Evolutionary conservation across 1,284 basidiomycete species (phyloP).

Genomic region (Amylostereum areolatum): DNA sequence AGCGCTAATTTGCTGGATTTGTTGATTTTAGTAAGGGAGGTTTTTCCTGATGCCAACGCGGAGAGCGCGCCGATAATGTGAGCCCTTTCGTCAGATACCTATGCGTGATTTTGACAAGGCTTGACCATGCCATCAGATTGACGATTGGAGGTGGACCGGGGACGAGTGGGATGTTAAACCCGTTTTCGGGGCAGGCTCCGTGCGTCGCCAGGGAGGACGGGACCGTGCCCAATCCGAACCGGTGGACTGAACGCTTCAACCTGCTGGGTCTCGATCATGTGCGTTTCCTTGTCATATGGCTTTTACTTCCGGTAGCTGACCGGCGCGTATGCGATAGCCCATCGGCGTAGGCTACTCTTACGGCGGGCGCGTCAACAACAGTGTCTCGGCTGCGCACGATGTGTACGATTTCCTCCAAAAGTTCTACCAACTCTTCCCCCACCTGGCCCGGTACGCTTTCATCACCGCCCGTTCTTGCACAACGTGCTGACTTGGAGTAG

Average conservation of each 20-base stretch:
- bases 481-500: slow-evolving; percentile 10
- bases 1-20: too few relatives aligned
- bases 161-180: slow-evolving; percentile 22
- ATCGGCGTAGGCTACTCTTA: slow-evolving; percentile 27
- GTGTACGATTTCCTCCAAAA: slow-evolving; percentile 31
- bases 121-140: slow-evolving; percentile 20
- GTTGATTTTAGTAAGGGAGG: too few relatives aligned
- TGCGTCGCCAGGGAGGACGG: slow-evolving; percentile 20
- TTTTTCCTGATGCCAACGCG: too few relatives aligned
- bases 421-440: slow-evolving; percentile 24
- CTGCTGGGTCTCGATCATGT: slow-evolving; percentile 29
- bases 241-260: slow-evolving; percentile 26
- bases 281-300: slow-evolving; percentile 1
- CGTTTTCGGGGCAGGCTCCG: slow-evolving; percentile 22
- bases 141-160: slow-evolving; percentile 28
- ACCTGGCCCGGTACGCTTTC: slow-evolving; percentile 16
- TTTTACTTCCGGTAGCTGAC: neutral
- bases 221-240: slow-evolving; percentile 18
- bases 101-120: too few relatives aligned
- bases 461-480: neutral
- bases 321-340: slow-evolving; percentile 16
- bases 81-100: too few relatives aligned
- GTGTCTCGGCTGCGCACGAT: slow-evolving; percentile 22
- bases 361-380: slow-evolving; percentile 23
- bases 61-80: neutral